A percentile compares a stretch with the other conserved stretches of the same genome.
Evolutionary conservation across 2,329 filamentous ascomycete genomes (phyloP).

Genomic region (Talaromyces amestolkiae): DNA sequence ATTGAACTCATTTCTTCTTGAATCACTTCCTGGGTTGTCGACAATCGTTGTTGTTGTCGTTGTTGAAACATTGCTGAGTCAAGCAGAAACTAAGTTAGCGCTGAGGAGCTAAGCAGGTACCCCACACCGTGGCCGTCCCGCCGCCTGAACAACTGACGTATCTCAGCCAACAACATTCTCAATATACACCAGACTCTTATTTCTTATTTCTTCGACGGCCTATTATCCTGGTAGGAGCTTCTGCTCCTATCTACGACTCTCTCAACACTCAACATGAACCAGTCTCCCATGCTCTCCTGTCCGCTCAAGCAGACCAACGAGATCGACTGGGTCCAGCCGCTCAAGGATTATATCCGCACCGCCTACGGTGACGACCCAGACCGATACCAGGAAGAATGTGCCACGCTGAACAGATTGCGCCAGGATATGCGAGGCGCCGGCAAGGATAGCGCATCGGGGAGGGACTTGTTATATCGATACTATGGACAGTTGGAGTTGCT

Average conservation of each 20-base stretch:
- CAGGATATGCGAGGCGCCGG: slow-evolving; percentile 98
- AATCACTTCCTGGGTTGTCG: neutral
- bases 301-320: slow-evolving; percentile 93
- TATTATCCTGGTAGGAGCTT: slow-evolving; percentile 33
- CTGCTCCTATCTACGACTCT: slow-evolving; percentile 29
- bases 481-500: slow-evolving; percentile 95
- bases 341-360: slow-evolving; percentile 89
- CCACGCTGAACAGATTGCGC: slow-evolving; percentile 85
- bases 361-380: slow-evolving; percentile 97
- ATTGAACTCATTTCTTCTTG: neutral
- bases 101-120: neutral
- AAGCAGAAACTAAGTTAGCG: neutral
- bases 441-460: slow-evolving; percentile 89
- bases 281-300: slow-evolving; percentile 92
- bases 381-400: slow-evolving; percentile 91
- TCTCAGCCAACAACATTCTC: neutral
- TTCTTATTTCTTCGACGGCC: neutral
- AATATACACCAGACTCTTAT: neutral
- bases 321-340: slow-evolving; percentile 92
- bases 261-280: slow-evolving; percentile 59
- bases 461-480: slow-evolving; percentile 93
- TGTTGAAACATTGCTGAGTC: neutral
- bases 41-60: neutral
- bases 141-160: slow-evolving; percentile 14
- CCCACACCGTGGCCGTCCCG: slow-evolving; percentile 14